phyloP scores from a whole-genome alignment of 352 stramenopile genomes.

The Nothophytophthora sp. region DNA sequence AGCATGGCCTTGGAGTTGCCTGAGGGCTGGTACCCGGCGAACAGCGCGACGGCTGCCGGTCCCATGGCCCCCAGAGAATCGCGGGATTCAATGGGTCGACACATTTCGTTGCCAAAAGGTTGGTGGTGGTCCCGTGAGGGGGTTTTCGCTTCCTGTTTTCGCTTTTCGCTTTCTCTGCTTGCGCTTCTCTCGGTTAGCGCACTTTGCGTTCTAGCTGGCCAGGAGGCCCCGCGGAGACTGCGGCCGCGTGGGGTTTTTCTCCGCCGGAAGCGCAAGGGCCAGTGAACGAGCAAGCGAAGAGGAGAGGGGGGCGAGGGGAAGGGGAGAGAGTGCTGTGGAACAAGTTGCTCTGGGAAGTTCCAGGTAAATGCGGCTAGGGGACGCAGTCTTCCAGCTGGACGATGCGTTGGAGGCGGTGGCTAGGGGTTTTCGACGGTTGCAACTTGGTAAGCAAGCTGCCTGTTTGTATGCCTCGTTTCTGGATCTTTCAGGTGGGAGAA shows the following conservation, averaged over 20 bases:
- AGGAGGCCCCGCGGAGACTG: not conserved
- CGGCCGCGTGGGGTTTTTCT: conserved; percentile 15
- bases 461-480: no score
- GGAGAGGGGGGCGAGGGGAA: conserved; percentile 10
- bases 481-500: no score
- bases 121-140: conserved; percentile 8
- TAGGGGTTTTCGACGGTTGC: conserved; percentile 10
- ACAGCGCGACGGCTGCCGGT: conserved; percentile 68
- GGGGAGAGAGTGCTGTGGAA: no score
- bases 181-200: conserved; percentile 23
- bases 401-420: no score
- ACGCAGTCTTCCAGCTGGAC: no score
- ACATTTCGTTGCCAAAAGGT: conserved; percentile 43
- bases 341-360: no score
- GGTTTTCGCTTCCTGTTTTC: conserved; percentile 22
- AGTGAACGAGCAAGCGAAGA: not conserved
- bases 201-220: conserved; percentile 31
- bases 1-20: conserved; percentile 41
- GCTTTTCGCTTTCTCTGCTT: conserved; percentile 17
- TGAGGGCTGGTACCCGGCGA: conserved; percentile 72
- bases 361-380: no score
- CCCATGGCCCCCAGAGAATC: conserved; percentile 84
- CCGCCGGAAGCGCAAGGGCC: conserved; percentile 6
- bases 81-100: conserved; percentile 81
- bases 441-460: not conserved